A percentile compares a stretch with the other conserved stretches of the same genome.
Evolutionary conservation across 2,329 filamentous ascomycete genomes (phyloP).

Genomic region (Claviceps spartinae): DNA sequence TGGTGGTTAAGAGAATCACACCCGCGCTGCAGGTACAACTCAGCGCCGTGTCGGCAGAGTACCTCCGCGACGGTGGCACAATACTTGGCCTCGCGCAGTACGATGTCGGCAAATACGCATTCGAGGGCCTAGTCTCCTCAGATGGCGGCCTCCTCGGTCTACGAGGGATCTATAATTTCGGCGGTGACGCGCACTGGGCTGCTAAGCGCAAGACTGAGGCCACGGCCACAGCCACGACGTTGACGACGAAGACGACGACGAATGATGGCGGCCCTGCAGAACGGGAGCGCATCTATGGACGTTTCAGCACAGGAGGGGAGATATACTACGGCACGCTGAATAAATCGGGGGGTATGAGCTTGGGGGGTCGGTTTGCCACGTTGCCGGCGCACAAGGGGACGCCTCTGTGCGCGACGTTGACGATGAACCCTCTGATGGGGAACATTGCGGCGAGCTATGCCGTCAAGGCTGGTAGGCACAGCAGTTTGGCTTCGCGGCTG

Average conservation of each 20-base stretch:
- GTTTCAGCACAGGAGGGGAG: constrained; percentile 84
- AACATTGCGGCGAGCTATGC: constrained; percentile 86
- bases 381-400: constrained; percentile 69
- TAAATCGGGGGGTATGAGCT: constrained; percentile 82
- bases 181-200: constrained; percentile 38
- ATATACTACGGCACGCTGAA: constrained; percentile 92
- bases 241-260: constrained; percentile 5
- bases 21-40: constrained; percentile 69
- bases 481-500: constrained; percentile 79
- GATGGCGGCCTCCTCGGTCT: constrained; percentile 82
- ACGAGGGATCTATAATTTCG: constrained; percentile 89
- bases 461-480: constrained; percentile 68
- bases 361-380: constrained; percentile 81
- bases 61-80: constrained; percentile 62
- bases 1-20: constrained; percentile 67
- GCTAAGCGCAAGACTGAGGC: constrained; percentile 23
- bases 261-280: constrained; percentile 19
- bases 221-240: constrained; percentile 6
- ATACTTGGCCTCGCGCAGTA: constrained; percentile 63
- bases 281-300: constrained; percentile 55
- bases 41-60: constrained; percentile 61
- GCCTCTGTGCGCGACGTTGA: constrained; percentile 85
- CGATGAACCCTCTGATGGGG: constrained; percentile 87
- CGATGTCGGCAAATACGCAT: constrained; percentile 73
- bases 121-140: constrained; percentile 83